Conservation (phyloP, 495 filamentous ascomycete species). For the Apiosordaria backusii region DNA sequence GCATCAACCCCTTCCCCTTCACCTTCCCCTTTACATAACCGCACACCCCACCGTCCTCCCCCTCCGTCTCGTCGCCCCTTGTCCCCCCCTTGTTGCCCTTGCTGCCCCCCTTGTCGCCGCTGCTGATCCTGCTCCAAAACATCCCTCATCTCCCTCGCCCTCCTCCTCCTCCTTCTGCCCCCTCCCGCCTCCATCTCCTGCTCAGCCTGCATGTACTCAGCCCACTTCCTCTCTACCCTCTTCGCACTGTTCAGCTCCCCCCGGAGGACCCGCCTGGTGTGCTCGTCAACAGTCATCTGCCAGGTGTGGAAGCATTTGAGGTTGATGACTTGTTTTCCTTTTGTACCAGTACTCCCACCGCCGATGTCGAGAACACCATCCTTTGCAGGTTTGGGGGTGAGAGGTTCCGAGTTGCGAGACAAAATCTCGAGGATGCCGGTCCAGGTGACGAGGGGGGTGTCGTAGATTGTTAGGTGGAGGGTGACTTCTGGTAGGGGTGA, state of each 20-base stretch:
- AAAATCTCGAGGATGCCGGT: conserved; percentile 84
- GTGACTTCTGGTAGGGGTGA: conserved; percentile 44
- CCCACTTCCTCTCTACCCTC: conserved; percentile 85
- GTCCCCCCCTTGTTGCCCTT: conserved; percentile 7
- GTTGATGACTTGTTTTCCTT: conserved; percentile 59
- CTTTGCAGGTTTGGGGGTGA: conserved; percentile 16
- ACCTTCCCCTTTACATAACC: conserved; percentile 55
- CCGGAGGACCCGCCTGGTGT: conserved; percentile 74
- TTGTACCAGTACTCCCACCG: neutral
- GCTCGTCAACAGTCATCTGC: conserved; percentile 92
- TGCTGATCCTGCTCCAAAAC: neutral
- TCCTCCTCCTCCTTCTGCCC: conserved; percentile 59
- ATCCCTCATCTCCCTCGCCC: neutral
- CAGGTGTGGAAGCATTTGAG: conserved; percentile 94
- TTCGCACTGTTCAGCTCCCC: conserved; percentile 68
- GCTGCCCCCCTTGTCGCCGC: neutral
- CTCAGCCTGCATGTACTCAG: conserved; percentile 85
- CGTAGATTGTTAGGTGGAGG: conserved; percentile 79
- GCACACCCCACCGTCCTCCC: conserved; percentile 54
- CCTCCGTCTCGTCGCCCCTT: conserved; percentile 38
- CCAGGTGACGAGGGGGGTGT: conserved; percentile 90
- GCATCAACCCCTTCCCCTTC: no score
- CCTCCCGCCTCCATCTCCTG: conserved; percentile 73
- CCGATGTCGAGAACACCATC: neutral
- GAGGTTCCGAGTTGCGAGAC: conserved; percentile 71